phyloP scores from a whole-genome alignment of 2,329 filamentous ascomycete genomes.

The Xylaria digitata region DNA sequence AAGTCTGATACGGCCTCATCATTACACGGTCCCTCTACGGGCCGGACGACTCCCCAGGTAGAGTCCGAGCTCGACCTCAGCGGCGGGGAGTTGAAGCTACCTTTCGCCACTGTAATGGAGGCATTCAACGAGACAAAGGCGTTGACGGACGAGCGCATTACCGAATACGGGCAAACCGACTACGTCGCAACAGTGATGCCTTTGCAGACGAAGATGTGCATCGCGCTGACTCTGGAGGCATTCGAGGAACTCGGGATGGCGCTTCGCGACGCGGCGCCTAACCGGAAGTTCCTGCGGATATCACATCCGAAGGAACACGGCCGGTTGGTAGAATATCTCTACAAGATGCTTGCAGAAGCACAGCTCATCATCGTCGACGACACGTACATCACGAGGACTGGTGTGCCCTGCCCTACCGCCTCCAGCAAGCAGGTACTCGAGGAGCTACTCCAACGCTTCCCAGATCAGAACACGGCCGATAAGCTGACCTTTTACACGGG shows the following conservation, averaged over 20 bases:
- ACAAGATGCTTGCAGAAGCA: constrained; percentile 48
- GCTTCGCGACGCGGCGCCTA: constrained; percentile 40
- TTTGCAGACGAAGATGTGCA: constrained; percentile 39
- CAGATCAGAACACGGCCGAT: constrained; percentile 48
- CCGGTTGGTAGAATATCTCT: constrained; percentile 46
- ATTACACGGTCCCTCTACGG: constrained; percentile 18
- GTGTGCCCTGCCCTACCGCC: constrained; percentile 47
- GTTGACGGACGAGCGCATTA: constrained; percentile 48
- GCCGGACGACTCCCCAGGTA: constrained; percentile 1
- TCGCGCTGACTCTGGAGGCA: constrained; percentile 47
- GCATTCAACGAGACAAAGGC: constrained; percentile 47
- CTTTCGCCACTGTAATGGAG: constrained; percentile 40
- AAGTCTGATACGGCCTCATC: constrained; percentile 22
- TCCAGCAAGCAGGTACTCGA: constrained; percentile 50
- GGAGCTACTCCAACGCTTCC: constrained; percentile 44
- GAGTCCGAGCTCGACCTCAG: constrained; percentile 16
- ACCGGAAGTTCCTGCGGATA: constrained; percentile 46
- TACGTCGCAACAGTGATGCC: constrained; percentile 47
- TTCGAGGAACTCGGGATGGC: constrained; percentile 51
- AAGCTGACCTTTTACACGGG: constrained; percentile 46
- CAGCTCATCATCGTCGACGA: constrained; percentile 48
- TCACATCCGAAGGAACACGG: constrained; percentile 45
- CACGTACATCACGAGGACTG: constrained; percentile 47
- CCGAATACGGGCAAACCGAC: constrained; percentile 42
- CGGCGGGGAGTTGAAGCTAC: constrained; percentile 14